A percentile compares a stretch with the other conserved stretches of the same genome.
Evolutionary conservation across 2,329 filamentous ascomycete genomes (phyloP).

Genomic region (Aspergillus spinulosporus): DNA sequence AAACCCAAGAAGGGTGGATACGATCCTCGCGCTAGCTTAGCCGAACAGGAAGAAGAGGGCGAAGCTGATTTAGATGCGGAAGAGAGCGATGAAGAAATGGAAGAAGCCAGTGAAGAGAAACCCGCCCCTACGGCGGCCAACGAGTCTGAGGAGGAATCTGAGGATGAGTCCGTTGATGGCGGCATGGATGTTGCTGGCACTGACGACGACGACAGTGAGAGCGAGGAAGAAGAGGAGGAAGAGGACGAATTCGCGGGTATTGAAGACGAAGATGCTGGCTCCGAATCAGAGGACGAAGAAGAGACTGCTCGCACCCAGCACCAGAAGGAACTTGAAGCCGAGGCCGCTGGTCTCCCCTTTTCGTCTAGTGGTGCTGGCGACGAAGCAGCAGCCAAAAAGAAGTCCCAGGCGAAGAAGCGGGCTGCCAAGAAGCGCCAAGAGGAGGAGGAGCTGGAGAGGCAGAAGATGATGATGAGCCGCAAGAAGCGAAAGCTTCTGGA

Average conservation of each 20-base stretch:
- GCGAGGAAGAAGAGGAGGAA: conserved; percentile 47
- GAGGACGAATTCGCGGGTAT: conserved; percentile 53
- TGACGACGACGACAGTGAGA: conserved; percentile 51
- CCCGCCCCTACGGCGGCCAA: conserved; percentile 23
- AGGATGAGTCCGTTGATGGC: conserved; percentile 45
- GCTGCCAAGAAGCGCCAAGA: conserved; percentile 65
- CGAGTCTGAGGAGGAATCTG: conserved; percentile 40
- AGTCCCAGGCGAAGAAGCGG: conserved; percentile 64
- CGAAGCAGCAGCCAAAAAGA: conserved; percentile 64
- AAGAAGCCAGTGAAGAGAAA: conserved; percentile 31
- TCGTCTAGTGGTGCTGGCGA: conserved; percentile 51
- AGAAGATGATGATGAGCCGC: conserved; percentile 97
- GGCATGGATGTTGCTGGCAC: conserved; percentile 53
- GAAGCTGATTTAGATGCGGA: conserved; percentile 75
- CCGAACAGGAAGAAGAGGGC: conserved; percentile 82
- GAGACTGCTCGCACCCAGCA: conserved; percentile 66
- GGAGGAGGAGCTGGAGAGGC: conserved; percentile 83
- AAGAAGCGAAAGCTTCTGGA: conserved; percentile 97
- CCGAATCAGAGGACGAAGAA: conserved; percentile 58
- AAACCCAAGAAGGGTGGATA: conserved; percentile 84
- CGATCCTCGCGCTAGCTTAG: conserved; percentile 82
- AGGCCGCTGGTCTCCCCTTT: conserved; percentile 69
- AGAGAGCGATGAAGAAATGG: conserved; percentile 43
- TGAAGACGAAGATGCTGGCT: conserved; percentile 51
- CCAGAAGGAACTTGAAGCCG: conserved; percentile 89